These are phyloP conservation scores for Claviceps sp. DNA, from an alignment of 2,329 filamentous ascomycete species.

Conservation along the genomic window DNA sequence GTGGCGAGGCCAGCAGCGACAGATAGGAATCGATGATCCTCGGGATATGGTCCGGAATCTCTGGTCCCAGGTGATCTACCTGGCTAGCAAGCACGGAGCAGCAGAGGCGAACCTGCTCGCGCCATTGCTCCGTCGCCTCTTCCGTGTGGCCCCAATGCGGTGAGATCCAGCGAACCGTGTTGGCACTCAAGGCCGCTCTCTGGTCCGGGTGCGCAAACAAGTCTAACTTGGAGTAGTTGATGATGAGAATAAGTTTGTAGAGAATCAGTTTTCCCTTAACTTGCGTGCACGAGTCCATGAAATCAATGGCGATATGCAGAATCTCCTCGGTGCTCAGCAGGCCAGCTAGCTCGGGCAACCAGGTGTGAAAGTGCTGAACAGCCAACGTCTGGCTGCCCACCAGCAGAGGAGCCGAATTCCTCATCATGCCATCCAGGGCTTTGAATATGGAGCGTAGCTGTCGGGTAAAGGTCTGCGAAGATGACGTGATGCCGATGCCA, in stretches of 20 bases:
- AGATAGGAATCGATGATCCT: conserved; percentile 86
- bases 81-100: conserved; percentile 87
- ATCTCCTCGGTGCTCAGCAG: conserved; percentile 74
- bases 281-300: conserved; percentile 77
- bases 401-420: conserved; percentile 68
- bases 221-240: conserved; percentile 74
- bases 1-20: conserved; percentile 48
- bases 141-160: conserved; percentile 79
- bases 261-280: conserved; percentile 85
- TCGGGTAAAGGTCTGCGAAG: conserved; percentile 60
- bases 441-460: conserved; percentile 82
- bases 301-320: conserved; percentile 79
- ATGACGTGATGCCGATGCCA: conserved; percentile 69
- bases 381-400: conserved; percentile 91
- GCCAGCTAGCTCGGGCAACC: conserved; percentile 80
- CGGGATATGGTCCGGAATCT: conserved; percentile 79
- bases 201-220: conserved; percentile 72
- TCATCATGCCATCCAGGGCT: conserved; percentile 79
- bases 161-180: conserved; percentile 79
- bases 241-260: conserved; percentile 84
- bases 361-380: conserved; percentile 92
- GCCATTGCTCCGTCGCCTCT: conserved; percentile 71
- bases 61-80: conserved; percentile 60
- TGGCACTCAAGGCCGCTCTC: conserved; percentile 57
- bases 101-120: conserved; percentile 83